A percentile compares a stretch with the other conserved stretches of the same genome.
phyloP scores from a whole-genome alignment of 192 early-diverging fungal species.

The Podila verticillata region DNA sequence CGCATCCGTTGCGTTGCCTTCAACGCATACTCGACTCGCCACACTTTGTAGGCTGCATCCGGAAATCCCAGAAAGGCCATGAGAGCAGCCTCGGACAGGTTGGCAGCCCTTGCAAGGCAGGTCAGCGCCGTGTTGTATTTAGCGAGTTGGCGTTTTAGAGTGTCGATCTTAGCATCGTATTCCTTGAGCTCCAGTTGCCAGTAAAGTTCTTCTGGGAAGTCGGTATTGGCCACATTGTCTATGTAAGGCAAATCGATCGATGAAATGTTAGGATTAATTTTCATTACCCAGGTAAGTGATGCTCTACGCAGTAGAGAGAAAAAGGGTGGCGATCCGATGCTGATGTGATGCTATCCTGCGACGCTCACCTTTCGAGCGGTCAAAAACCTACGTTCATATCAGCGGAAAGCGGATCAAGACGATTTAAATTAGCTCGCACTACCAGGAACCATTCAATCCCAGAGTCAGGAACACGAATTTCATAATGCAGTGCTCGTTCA shows the following conservation, averaged over 20 bases:
- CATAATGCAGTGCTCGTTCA: not conserved
- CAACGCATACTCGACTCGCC: constrained; percentile 43
- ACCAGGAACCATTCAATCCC: not conserved
- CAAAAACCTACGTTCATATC: constrained; percentile 26
- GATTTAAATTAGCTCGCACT: not conserved
- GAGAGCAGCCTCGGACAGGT: constrained; percentile 41
- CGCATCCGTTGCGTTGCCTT: constrained; percentile 45
- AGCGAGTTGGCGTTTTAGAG: constrained; percentile 3
- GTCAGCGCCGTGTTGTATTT: constrained; percentile 36
- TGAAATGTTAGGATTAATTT: no score
- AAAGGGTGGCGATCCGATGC: not conserved
- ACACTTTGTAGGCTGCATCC: constrained; percentile 46
- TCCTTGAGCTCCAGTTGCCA: constrained; percentile 47
- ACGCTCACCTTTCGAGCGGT: constrained; percentile 38
- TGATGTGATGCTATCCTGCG: not conserved
- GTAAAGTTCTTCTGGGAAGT: constrained; percentile 44
- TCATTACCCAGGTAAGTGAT: not conserved
- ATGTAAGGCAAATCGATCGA: not conserved
- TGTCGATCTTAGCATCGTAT: constrained; percentile 39
- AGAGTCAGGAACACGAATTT: not conserved
- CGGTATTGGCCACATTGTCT: constrained; percentile 42
- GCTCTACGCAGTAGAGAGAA: not conserved
- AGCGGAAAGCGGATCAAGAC: not conserved
- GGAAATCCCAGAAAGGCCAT: constrained; percentile 43
- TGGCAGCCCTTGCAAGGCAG: constrained; percentile 34